These are phyloP conservation scores for Acanthamoeba triangularis DNA, from an alignment of 208 protist genomes.

Conservation along the genomic window DNA sequence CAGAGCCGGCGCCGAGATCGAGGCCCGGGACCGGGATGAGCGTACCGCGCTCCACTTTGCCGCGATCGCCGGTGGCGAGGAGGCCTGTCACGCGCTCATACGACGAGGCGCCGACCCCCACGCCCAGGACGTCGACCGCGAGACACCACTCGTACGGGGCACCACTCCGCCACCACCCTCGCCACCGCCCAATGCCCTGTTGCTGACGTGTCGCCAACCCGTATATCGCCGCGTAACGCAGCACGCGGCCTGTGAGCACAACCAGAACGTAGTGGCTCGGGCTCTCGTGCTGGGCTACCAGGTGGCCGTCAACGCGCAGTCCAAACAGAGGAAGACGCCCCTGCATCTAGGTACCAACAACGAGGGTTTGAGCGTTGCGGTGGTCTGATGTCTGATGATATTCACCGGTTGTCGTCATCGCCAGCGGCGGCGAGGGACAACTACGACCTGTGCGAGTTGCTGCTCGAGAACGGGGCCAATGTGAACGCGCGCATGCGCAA, in stretches of 20 bases:
- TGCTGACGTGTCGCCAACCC: neutral
- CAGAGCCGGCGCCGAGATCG: constrained; percentile 1
- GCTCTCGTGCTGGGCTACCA: neutral
- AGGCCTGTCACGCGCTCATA: neutral
- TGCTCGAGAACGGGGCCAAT: constrained; percentile 23
- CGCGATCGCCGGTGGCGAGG: constrained; percentile 44
- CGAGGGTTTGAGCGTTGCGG: neutral
- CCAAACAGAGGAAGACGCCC: constrained; percentile 29
- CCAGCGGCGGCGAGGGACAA: constrained; percentile 40
- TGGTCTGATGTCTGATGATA: neutral
- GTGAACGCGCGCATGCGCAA: constrained; percentile 62
- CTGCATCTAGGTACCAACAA: constrained; percentile 29
- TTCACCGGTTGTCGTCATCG: neutral
- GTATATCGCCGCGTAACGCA: neutral
- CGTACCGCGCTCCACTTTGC: constrained; percentile 61
- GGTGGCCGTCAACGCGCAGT: constrained; percentile 31
- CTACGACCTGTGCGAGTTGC: constrained; percentile 40
- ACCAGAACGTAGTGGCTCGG: neutral
- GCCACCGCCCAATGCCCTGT: neutral
- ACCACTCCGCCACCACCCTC: neutral
- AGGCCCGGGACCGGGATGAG: neutral
- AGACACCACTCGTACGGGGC: constrained; percentile 27
- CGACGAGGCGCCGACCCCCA: constrained; percentile 42
- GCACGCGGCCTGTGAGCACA: constrained; percentile 61
- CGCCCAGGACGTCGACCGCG: neutral